phyloP scores from a whole-genome alignment of 768 basidiomycete genomes.

The Trametes sanguinea region DNA sequence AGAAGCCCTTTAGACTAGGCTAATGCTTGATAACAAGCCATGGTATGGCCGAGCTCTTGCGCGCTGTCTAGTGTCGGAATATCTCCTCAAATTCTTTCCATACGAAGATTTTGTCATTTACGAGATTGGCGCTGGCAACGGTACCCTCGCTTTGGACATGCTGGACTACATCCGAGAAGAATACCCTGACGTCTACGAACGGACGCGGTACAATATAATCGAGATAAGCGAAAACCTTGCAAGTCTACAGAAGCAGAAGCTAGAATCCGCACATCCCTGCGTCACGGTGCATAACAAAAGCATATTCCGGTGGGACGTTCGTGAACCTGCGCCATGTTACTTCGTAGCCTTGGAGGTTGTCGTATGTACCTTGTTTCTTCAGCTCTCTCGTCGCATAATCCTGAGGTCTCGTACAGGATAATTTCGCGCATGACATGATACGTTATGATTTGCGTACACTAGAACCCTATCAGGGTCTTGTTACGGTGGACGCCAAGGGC shows the following conservation, averaged over 20 bases:
- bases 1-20: neutral
- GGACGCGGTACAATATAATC: slow-evolving; percentile 91
- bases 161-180: slow-evolving; percentile 75
- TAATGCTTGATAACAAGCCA: slow-evolving; percentile 54
- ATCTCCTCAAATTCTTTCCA: slow-evolving; percentile 92
- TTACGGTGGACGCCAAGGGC: slow-evolving; percentile 75
- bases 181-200: slow-evolving; percentile 90
- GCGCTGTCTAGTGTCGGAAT: slow-evolving; percentile 85
- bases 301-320: slow-evolving; percentile 81
- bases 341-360: slow-evolving; percentile 95
- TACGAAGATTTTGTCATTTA: slow-evolving; percentile 96
- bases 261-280: slow-evolving; percentile 64
- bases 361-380: slow-evolving; percentile 48
- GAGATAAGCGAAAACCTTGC: slow-evolving; percentile 88
- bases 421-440: slow-evolving; percentile 94
- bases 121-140: slow-evolving; percentile 98
- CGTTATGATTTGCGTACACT: slow-evolving; percentile 84
- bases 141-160: slow-evolving; percentile 88
- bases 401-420: slow-evolving; percentile 58
- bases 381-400: neutral
- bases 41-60: slow-evolving; percentile 93
- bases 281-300: slow-evolving; percentile 74
- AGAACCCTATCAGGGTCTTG: slow-evolving; percentile 80
- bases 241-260: slow-evolving; percentile 64
- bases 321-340: slow-evolving; percentile 83